Evolutionary conservation across 495 filamentous ascomycete species (phyloP), one percentile per base, ranked within the genome.

Genomic region (Podospora sp.): DNA sequence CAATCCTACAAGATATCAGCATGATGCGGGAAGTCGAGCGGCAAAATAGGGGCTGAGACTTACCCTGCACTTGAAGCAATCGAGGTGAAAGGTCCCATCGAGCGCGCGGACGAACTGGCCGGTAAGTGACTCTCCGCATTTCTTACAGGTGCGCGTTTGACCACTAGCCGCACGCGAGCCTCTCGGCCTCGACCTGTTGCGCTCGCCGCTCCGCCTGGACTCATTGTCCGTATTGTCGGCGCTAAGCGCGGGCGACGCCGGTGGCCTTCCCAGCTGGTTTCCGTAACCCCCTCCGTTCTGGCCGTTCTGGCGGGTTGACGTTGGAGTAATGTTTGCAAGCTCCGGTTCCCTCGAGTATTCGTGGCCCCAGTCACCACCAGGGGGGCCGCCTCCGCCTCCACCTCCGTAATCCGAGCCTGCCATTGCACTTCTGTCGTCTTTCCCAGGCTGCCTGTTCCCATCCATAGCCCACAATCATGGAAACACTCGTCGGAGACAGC

Each of bases 61-160:
- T 85, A 98, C 95, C 78, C 92, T 86, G 79, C 95, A 99, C 77
- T 90, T 95, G 77, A 99, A 99, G 83, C 95, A 99, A 72, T 99
- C 95, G 62, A 99, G 80, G 84, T 99, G 95, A 75, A 90, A 99
- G 59, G 94, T 97, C 33, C 91, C 93, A 25, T 91, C 91, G 35
- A 99, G 78, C 11, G 95, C 95, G 69, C 95, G 87, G 60, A 99
- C 95, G 77, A 97, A 99, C 76, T 98, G 96, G 21, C 96, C 96
- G 1, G 92, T 94, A 70, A 99, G 83, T 53, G 87, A 81, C 68
- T 92, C 89, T 65, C 86, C 87, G 75, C 95, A 99, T 76, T 97
- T 97, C 69, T 92, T 92, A 77, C 95, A 99, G 11, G 89, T 79
- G 65, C 92, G 84, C 29, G 82, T 72, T 65, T 84, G 82, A 40